A percentile compares a stretch with the other conserved stretches of the same genome.
Evolutionary conservation across 1,284 basidiomycete species (phyloP).

Genomic region (Vanrija pseudolonga): DNA sequence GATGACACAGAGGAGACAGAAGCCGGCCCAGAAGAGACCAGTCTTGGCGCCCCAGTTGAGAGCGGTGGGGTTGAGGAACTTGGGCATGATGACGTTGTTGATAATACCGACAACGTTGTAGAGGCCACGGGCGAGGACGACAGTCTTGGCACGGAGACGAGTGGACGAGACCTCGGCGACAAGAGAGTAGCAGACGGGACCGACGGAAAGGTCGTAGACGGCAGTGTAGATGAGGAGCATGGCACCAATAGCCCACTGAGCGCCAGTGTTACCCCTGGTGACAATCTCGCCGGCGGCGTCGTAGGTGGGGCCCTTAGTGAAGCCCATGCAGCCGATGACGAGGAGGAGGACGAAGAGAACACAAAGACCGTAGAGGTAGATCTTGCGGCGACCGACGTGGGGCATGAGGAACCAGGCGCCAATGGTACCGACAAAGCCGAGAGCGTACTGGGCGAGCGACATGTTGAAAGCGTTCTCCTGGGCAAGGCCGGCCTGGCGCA

Average conservation of each 20-base stretch:
- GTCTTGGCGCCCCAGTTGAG: constrained; percentile 36
- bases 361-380: constrained; percentile 50
- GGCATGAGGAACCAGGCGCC: constrained; percentile 23
- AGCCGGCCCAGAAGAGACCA: constrained; percentile 44
- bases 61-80: constrained; percentile 17
- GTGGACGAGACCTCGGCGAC: constrained; percentile 50
- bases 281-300: constrained; percentile 5
- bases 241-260: constrained; percentile 16
- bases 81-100: constrained; percentile 18
- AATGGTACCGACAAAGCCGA: constrained; percentile 22
- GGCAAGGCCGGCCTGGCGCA: constrained; percentile 19
- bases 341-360: constrained; percentile 46
- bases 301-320: constrained; percentile 8
- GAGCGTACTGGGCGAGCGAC: constrained; percentile 1
- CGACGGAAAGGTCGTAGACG: constrained; percentile 20
- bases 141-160: constrained; percentile 50
- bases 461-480: constrained; percentile 9
- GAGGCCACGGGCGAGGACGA: constrained; percentile 49
- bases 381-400: constrained; percentile 45
- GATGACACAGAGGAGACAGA: constrained; percentile 17
- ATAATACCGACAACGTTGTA: constrained; percentile 46
- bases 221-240: constrained; percentile 12
- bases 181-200: constrained; percentile 38
- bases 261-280: constrained; percentile 4
- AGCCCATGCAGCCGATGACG: constrained; percentile 42